Evolutionary conservation across 2,329 filamentous ascomycete genomes (phyloP).

Genomic region (Phyllachora maydis): DNA sequence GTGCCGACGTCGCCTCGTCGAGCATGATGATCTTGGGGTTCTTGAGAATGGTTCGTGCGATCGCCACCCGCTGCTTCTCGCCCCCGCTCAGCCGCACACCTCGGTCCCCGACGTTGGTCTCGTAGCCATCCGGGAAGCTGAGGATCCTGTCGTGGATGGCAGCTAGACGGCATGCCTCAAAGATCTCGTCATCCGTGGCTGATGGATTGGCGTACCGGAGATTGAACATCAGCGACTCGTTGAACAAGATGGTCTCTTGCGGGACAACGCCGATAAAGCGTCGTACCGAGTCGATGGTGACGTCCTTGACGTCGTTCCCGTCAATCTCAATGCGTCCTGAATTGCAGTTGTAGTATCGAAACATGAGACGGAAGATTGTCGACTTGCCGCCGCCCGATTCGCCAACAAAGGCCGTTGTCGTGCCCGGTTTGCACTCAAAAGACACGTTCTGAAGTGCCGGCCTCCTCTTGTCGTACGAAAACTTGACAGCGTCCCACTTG

Average conservation of each 20-base stretch:
- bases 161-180: constrained; percentile 27
- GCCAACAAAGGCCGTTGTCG: constrained; percentile 86
- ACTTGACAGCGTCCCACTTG: constrained; percentile 71
- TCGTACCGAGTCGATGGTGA: constrained; percentile 87
- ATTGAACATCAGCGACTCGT: constrained; percentile 33
- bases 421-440: constrained; percentile 75
- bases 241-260: constrained; percentile 64
- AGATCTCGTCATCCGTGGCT: constrained; percentile 25
- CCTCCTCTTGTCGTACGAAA: constrained; percentile 74
- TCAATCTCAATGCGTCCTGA: constrained; percentile 70
- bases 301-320: constrained; percentile 59
- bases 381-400: constrained; percentile 96
- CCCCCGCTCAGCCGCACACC: constrained; percentile 35
- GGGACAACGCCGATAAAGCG: constrained; percentile 88
- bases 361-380: constrained; percentile 85
- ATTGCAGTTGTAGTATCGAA: constrained; percentile 83
- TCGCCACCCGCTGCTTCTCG: constrained; percentile 37
- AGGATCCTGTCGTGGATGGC: constrained; percentile 33
- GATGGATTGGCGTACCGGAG: constrained; percentile 27
- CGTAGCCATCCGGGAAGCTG: constrained; percentile 28
- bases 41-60: constrained; percentile 45
- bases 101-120: constrained; percentile 29
- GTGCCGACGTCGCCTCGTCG: constrained; percentile 51
- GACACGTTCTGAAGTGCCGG: constrained; percentile 66
- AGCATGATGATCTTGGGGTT: constrained; percentile 49